Evolutionary conservation across 129 eudicot genomes (phyloP).

Genomic region (Flaveria robusta): DNA sequence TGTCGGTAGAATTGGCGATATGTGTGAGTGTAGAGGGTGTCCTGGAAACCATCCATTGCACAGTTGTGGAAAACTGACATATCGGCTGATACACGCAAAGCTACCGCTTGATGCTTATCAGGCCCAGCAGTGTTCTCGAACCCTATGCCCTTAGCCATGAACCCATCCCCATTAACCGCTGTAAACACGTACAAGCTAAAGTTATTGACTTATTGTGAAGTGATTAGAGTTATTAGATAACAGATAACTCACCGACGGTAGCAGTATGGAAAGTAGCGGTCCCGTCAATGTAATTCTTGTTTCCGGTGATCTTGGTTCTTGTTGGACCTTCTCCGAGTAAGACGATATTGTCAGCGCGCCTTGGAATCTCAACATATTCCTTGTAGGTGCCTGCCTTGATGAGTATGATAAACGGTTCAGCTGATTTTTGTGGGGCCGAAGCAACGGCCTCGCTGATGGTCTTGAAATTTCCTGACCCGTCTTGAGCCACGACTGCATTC

Average conservation of each 20-base stretch:
- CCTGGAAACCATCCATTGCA: constrained; percentile 33
- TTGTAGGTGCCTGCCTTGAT: constrained; percentile 64
- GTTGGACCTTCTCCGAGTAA: constrained; percentile 72
- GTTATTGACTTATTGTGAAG: not conserved
- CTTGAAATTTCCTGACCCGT: constrained; percentile 54
- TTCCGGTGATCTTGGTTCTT: constrained; percentile 67
- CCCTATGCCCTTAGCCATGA: constrained; percentile 63
- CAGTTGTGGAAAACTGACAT: constrained; percentile 42
- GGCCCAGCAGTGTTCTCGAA: constrained; percentile 72
- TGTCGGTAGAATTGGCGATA: constrained; percentile 55
- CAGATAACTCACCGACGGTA: constrained; percentile 55
- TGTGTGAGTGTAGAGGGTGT: constrained; percentile 38
- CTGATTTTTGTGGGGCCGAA: constrained; percentile 23
- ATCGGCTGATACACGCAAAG: constrained; percentile 55
- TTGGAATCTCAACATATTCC: constrained; percentile 51
- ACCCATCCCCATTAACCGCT: constrained; percentile 65
- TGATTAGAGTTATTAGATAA: not conserved
- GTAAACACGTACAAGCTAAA: constrained; percentile 5
- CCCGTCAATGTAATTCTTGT: constrained; percentile 60
- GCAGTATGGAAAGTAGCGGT: constrained; percentile 54
- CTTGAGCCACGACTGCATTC: constrained; percentile 54
- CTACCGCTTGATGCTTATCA: constrained; percentile 65
- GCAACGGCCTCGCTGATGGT: constrained; percentile 46
- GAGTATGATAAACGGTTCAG: constrained; percentile 46
- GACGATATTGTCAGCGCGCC: constrained; percentile 45